Percentiles rank a stretch among this genome's conserved stretches.
phyloP scores from a whole-genome alignment of 2,329 filamentous ascomycete species.

The Alternaria burnsii region DNA sequence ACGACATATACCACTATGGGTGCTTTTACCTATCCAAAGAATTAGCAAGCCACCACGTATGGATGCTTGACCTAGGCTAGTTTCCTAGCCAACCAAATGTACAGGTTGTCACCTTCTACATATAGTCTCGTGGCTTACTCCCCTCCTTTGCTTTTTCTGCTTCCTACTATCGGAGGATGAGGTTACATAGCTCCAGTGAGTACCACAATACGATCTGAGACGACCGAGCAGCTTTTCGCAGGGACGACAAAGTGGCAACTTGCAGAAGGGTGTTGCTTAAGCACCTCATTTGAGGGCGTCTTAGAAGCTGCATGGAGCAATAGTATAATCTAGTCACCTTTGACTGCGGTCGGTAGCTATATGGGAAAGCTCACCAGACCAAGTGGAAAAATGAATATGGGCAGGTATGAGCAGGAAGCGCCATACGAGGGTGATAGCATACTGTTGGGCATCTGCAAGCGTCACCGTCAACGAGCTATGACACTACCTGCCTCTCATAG shows the following conservation, averaged over 20 bases:
- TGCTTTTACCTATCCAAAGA: neutral
- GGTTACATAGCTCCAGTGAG: neutral
- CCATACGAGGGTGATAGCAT: neutral
- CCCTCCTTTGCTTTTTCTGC: neutral
- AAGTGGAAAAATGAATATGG: neutral
- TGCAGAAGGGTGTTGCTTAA: neutral
- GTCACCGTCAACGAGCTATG: neutral
- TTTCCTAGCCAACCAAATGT: neutral
- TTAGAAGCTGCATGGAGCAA: neutral
- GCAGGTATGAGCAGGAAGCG: neutral
- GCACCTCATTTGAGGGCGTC: neutral
- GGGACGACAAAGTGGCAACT: neutral
- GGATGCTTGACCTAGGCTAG: neutral
- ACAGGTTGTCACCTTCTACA: neutral
- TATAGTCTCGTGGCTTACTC: neutral
- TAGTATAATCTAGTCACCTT: neutral
- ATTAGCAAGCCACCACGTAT: neutral
- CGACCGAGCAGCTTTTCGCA: neutral
- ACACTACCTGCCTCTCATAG: too few species aligned
- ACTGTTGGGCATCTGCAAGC: neutral
- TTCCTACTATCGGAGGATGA: neutral
- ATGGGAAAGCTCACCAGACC: neutral
- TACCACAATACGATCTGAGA: neutral
- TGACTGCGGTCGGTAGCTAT: neutral
- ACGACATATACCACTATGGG: neutral